Base-by-base conservation (phyloP, 306 rosid genomes). In the Vigna mungo region DNA sequence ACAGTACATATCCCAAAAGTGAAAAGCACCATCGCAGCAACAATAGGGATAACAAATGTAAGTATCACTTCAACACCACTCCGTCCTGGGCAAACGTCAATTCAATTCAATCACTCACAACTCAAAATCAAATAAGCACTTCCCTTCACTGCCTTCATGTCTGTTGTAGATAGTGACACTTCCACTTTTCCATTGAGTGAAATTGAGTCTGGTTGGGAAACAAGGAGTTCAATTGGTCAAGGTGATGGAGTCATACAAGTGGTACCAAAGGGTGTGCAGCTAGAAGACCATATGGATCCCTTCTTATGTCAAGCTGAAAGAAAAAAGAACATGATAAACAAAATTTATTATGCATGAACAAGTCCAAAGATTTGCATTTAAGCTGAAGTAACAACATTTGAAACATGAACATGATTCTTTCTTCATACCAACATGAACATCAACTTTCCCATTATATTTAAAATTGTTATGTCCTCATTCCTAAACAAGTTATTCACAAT, bases 261-360 rank as follows among this genome's bases (percentile, higher is more conserved):
- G 98, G 97, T 13, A 89, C 86, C 87, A 89, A 12, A 36, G 98
- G 98, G 47, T 96, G 99, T 0, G 98, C 98, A 3, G 99, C 97
- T 79, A 96, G 79, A 46, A 89, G 15, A 12, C 99, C 99, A 72
- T 86, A 89, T 4, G 94, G 84, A 30, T 87, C 81, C 34, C 96
- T 96, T 76, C 87, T 80, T 72, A 96, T 86, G 72, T 96, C 99
- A 56, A 92, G 82, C 99, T 96, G 94, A 56, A 79, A 81, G 23
- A 71, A 71, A 55, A 64, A 65, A 6, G 36, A 25, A 47, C 41
- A 39, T 30, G 23, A 18, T 71, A 78, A 30, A 30, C 6, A 18
- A 72, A 75, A 17, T 44, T 74, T 73, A 72, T 63, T 43, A 16
- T 14, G 39, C 59, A 54, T 16, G 39, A 17, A 71, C 48, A 15